Evolutionary conservation across 2,329 filamentous ascomycete species (phyloP).

Genomic region (Xylariaceae sp.): DNA sequence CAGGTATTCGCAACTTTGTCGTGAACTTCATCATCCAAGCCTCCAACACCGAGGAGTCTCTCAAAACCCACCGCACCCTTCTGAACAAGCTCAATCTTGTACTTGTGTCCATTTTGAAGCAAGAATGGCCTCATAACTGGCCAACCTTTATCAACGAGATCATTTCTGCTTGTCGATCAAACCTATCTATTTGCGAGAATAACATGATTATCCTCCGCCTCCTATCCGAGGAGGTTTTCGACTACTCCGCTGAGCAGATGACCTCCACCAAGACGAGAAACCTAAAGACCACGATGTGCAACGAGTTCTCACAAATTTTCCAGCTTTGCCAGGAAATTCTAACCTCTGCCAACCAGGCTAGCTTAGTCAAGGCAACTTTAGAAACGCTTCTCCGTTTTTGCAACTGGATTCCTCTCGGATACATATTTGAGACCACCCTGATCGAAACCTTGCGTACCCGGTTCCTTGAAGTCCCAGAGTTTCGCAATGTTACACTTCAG

Average conservation of each 20-base stretch:
- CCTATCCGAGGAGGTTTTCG: slow-evolving; percentile 97
- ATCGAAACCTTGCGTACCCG: slow-evolving; percentile 93
- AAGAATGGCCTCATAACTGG: slow-evolving; percentile 99
- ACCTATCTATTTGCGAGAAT: slow-evolving; percentile 97
- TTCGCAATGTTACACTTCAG: slow-evolving; percentile 95
- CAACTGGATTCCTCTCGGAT: slow-evolving; percentile 98
- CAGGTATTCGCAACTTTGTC: slow-evolving; percentile 98
- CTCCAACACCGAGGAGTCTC: slow-evolving; percentile 86
- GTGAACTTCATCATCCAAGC: slow-evolving; percentile 97
- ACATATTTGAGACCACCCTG: slow-evolving; percentile 97
- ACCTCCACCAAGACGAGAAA: slow-evolving; percentile 97
- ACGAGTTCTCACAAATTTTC: slow-evolving; percentile 98
- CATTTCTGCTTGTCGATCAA: slow-evolving; percentile 93
- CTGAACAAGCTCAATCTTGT: slow-evolving; percentile 99
- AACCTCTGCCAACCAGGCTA: slow-evolving; percentile 85
- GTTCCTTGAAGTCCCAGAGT: slow-evolving; percentile 92
- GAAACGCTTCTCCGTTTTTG: slow-evolving; percentile 95
- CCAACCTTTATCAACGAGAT: slow-evolving; percentile 99
- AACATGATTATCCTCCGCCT: slow-evolving; percentile 98
- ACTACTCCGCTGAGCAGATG: slow-evolving; percentile 99
- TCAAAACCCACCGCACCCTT: slow-evolving; percentile 83
- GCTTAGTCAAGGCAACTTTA: slow-evolving; percentile 92
- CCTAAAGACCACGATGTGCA: slow-evolving; percentile 97
- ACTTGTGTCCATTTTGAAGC: slow-evolving; percentile 95
- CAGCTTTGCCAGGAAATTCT: slow-evolving; percentile 96